Percentiles rank a stretch among this genome's conserved stretches.
phyloP scores from a whole-genome alignment of 371 early-diverging fungal genomes.

The Thermomucor indicae-seudaticae region DNA sequence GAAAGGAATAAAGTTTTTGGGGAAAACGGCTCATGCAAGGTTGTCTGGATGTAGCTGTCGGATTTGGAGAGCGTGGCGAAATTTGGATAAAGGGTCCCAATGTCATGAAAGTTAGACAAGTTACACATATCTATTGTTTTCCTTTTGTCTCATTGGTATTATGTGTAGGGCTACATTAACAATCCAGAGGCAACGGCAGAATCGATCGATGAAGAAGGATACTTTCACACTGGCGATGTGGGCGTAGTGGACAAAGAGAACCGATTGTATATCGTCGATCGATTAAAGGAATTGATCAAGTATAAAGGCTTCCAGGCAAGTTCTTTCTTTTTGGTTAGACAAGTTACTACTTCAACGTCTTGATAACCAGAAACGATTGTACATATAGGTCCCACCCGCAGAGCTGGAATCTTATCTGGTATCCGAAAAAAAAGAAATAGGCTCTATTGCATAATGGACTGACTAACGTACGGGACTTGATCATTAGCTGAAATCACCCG shows the following conservation, averaged over 20 bases:
- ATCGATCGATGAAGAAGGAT: constrained; percentile 56
- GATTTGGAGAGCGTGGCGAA: constrained; percentile 58
- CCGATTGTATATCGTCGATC: constrained; percentile 62
- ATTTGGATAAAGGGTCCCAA: constrained; percentile 78
- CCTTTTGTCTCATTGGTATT: background rate
- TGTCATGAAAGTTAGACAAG: constrained; percentile 53
- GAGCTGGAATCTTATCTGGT: constrained; percentile 67
- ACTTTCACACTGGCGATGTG: constrained; percentile 85
- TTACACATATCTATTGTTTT: background rate
- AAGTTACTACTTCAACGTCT: too few species aligned
- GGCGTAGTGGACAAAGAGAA: constrained; percentile 59
- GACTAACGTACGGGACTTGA: background rate
- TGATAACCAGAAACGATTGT: too few species aligned
- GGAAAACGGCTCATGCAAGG: constrained; percentile 26
- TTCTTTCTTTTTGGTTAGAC: background rate
- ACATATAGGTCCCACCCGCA: constrained; percentile 41
- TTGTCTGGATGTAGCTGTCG: constrained; percentile 32
- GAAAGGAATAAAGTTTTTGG: constrained; percentile 29
- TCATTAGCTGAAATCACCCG: constrained; percentile 51
- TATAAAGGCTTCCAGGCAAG: constrained; percentile 73
- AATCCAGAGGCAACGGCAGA: constrained; percentile 64
- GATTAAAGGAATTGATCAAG: constrained; percentile 75
- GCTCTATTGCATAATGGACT: background rate
- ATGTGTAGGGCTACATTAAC: constrained; percentile 54
- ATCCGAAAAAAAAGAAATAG: background rate